Conservation (phyloP, 352 stramenopile genomes). For the Phytopythium montanum region DNA sequence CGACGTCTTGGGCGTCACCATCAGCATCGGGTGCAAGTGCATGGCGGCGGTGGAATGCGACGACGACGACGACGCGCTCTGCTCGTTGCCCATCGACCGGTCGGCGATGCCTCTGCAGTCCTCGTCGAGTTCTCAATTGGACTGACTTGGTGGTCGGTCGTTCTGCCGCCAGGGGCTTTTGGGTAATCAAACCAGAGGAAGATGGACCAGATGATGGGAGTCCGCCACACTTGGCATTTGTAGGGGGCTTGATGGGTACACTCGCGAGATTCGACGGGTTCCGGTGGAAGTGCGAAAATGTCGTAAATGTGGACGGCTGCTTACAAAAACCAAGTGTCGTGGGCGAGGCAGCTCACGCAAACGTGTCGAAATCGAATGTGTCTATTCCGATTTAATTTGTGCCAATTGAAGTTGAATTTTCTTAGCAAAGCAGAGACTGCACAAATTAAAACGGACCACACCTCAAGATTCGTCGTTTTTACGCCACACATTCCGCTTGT, state of each 20-base stretch:
- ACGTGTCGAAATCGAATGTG: background rate
- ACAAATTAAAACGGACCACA: background rate
- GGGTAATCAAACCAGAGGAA: too few relatives aligned
- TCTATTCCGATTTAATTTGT: background rate
- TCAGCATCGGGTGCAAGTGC: conserved; percentile 8
- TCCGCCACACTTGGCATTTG: too few relatives aligned
- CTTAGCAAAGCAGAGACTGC: background rate
- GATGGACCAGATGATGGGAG: too few relatives aligned
- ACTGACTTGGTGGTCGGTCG: too few relatives aligned
- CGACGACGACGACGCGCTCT: conserved; percentile 4
- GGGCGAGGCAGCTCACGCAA: too few relatives aligned
- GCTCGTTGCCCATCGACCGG: conserved; percentile 7
- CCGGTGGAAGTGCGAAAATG: background rate
- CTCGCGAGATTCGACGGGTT: background rate
- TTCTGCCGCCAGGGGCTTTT: too few relatives aligned
- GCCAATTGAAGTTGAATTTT: background rate
- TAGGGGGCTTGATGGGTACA: background rate
- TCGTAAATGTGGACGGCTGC: background rate
- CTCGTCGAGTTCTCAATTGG: too few relatives aligned
- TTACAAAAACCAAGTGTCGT: too few relatives aligned
- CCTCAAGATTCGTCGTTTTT: background rate
- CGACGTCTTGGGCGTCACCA: background rate
- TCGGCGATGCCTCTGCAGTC: too few relatives aligned
- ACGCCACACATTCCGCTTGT: background rate
- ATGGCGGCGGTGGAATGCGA: conserved; percentile 1